A percentile compares a stretch with the other conserved stretches of the same genome.
Evolutionary conservation across 225 moss, liverwort and hornwort species (phyloP).

Genomic region (Physcomitrium patens): DNA sequence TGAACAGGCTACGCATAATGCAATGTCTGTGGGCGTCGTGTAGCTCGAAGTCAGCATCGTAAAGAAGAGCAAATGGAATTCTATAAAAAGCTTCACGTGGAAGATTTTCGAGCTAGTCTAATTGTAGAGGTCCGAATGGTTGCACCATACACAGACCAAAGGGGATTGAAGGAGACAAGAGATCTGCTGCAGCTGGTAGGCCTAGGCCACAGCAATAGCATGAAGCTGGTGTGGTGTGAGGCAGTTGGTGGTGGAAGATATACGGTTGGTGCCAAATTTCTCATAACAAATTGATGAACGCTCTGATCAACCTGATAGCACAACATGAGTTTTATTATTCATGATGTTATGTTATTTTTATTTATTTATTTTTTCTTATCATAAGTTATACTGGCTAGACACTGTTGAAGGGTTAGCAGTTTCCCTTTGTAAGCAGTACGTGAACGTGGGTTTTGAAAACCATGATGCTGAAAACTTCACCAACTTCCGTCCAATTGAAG

Average conservation of each 20-base stretch:
- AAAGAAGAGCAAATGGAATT: no score
- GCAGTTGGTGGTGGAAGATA: conserved; percentile 41
- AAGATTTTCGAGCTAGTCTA: no score
- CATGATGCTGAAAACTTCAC: not conserved
- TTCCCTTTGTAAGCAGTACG: no score
- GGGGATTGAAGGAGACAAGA: conserved; percentile 23
- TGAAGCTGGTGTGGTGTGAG: conserved; percentile 32
- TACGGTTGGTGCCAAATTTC: conserved; percentile 39
- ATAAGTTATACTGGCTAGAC: no score
- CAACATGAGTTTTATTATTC: not conserved
- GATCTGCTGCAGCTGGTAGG: conserved; percentile 36
- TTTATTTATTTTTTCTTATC: not conserved
- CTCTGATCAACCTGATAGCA: not conserved
- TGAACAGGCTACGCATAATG: no score
- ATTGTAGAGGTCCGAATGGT: no score
- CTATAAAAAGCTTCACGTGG: no score
- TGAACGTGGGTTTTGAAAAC: no score
- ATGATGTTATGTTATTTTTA: not conserved
- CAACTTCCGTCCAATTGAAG: not conserved
- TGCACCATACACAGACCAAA: no score
- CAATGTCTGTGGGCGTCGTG: no score
- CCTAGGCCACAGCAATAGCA: conserved; percentile 36
- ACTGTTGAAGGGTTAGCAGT: no score
- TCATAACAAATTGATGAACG: conserved; percentile 39
- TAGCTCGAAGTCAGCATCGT: no score